Conservation (phyloP, 345 rosid genomes). For the Salix purpurea region DNA sequence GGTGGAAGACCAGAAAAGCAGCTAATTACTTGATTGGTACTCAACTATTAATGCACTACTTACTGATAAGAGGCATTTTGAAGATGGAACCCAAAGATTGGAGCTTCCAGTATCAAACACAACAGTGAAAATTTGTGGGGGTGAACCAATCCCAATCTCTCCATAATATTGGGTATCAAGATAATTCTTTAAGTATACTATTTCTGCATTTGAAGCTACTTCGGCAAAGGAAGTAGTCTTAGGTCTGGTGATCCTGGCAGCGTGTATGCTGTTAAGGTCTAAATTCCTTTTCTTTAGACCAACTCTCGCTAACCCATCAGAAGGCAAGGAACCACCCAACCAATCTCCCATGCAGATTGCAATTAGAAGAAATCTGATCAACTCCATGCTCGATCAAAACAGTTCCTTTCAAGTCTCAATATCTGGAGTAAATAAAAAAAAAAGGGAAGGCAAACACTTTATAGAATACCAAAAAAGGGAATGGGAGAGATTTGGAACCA, state of each 20-base stretch:
- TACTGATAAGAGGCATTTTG: conserved; percentile 55
- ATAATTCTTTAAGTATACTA: conserved; percentile 51
- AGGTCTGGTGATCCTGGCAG: conserved; percentile 23
- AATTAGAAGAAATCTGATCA: conserved; percentile 23
- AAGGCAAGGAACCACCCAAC: conserved; percentile 23
- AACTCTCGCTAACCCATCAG: conserved; percentile 34
- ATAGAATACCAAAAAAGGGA: not conserved
- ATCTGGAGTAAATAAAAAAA: not conserved
- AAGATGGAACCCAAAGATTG: conserved; percentile 67
- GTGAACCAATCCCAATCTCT: conserved; percentile 59
- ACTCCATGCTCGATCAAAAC: conserved; percentile 16
- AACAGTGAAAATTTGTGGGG: conserved; percentile 51
- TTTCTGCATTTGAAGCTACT: conserved; percentile 10
- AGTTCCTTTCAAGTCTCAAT: not conserved
- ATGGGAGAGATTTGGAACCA: not conserved
- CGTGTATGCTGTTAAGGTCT: conserved; percentile 28
- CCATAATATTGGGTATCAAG: conserved; percentile 57
- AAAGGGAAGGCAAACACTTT: not conserved
- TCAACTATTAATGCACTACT: conserved; percentile 4
- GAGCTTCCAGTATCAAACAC: conserved; percentile 61
- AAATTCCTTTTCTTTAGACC: conserved; percentile 34
- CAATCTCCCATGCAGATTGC: conserved; percentile 30
- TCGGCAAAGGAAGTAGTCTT: not conserved
- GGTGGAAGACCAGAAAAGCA: not conserved
- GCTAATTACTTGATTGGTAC: not conserved